Base-by-base conservation (phyloP, 129 eudicot genomes). In the Centrapalus pauciflorus region DNA sequence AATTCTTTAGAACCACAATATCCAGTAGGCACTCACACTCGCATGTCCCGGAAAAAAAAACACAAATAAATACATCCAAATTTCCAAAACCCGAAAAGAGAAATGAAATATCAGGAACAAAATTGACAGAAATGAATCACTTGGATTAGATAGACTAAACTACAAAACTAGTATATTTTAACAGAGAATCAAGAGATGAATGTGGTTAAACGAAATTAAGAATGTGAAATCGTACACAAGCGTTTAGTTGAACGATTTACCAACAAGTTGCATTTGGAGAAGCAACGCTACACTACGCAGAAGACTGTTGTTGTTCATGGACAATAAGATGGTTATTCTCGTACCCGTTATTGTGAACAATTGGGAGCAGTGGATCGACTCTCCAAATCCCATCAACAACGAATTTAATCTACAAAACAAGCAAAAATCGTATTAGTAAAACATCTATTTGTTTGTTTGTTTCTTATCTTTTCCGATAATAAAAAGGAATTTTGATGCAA, bases 331-430 rank as follows among this genome's bases (percentile, higher is more conserved):
- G 76, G 63, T 90, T 87, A 52, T 90, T 90, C 60, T 87, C 85
- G 16, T 80, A 74, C 43, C 93, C 93, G 17, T 82, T 72, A 69
- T 71, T 80, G 70, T 64, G 66, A 34, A 80, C 85, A 6, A 79
- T 76, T 7, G 93, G 95, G 4, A 88, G 93, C 60, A 90, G 64
- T 13, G 97, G 97, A 76, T 90, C 97, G 29, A 81, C 61, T 65
- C 56, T 78, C 97, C 97, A 90, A 54, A 49, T 54, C 62, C 97
- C 97, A 69, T 90, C 97, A 28, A 90, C 95, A 14, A 90, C 78
- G 72, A 90, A 90, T 66, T 90, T 90, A 66, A 90, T 90, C 97
- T 90, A 86, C 61, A 82, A 21, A 72, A 45, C 0, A 26, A 11
- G 37, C 21, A 43, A 65, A 24, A 17, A 49, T 19, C 4, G 30